Percentiles rank a stretch among this genome's conserved stretches.
These are phyloP conservation scores for Triangularia verruculosa DNA, from an alignment of 2,329 filamentous ascomycete genomes.

Conservation along the genomic window DNA sequence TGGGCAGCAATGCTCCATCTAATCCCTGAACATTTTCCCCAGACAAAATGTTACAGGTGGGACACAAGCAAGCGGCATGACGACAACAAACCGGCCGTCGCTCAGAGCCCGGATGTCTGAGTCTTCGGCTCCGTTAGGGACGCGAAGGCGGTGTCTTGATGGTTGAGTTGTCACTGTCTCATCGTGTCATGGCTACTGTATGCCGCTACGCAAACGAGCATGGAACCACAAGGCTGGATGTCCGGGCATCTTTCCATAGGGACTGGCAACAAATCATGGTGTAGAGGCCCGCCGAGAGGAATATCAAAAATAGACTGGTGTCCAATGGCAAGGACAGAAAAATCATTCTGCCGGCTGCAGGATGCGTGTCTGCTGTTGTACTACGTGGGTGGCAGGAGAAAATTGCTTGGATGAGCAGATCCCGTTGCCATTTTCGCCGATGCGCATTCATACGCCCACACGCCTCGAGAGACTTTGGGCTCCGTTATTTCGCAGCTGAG, in stretches of 20 bases:
- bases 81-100: constrained; percentile 31
- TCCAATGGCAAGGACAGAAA: constrained; percentile 19
- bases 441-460: constrained; percentile 12
- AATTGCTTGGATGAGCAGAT: constrained; percentile 9
- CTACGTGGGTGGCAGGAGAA: constrained; percentile 26
- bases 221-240: constrained; percentile 24
- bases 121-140: constrained; percentile 27
- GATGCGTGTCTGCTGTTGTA: constrained; percentile 33
- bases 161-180: constrained; percentile 24
- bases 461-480: background rate
- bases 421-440: constrained; percentile 16
- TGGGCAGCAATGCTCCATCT: constrained; percentile 43
- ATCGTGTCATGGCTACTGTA: constrained; percentile 22
- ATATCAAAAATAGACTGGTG: constrained; percentile 5
- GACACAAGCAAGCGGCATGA: constrained; percentile 24
- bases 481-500: constrained; percentile 8
- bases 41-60: constrained; percentile 26
- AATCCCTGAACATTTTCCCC: constrained; percentile 30
- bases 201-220: constrained; percentile 22
- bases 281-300: constrained; percentile 14
- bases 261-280: constrained; percentile 24
- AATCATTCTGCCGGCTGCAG: constrained; percentile 10
- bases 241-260: constrained; percentile 14
- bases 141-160: background rate
- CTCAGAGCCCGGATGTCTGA: constrained; percentile 14